Percentiles rank a stretch among this genome's conserved stretches.
Evolutionary conservation across 2,329 filamentous ascomycete species (phyloP).

Genomic region (Claviceps digitariae): DNA sequence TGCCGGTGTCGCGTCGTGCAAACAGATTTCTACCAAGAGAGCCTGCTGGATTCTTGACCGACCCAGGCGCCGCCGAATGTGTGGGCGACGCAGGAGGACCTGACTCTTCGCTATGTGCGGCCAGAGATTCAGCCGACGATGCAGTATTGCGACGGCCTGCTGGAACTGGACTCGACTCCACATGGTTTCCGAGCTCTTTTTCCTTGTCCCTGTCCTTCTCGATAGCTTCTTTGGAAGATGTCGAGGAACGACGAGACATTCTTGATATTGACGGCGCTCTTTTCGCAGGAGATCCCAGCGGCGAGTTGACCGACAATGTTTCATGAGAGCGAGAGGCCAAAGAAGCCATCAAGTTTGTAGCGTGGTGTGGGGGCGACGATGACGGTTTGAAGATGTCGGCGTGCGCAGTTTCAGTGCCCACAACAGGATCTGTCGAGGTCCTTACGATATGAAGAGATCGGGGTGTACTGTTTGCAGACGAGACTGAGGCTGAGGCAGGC

Average conservation of each 20-base stretch:
- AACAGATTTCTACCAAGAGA: slow-evolving; percentile 28
- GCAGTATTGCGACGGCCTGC: slow-evolving; percentile 23
- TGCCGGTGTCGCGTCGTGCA: slow-evolving; percentile 24
- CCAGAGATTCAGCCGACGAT: slow-evolving; percentile 22
- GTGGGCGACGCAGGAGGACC: slow-evolving; percentile 14
- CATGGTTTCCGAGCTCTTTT: slow-evolving; percentile 13
- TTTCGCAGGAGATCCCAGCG: slow-evolving; percentile 19
- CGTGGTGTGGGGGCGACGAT: slow-evolving; percentile 43
- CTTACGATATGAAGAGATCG: slow-evolving; percentile 22
- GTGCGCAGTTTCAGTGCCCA: slow-evolving; percentile 53
- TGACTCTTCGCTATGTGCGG: slow-evolving; percentile 10
- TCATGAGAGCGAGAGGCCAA: slow-evolving; percentile 49
- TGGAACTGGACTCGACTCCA: slow-evolving; percentile 14
- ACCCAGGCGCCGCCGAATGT: slow-evolving; percentile 21
- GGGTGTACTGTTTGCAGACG: slow-evolving; percentile 18
- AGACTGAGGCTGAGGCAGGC: slow-evolving; percentile 16
- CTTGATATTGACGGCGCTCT: slow-evolving; percentile 24
- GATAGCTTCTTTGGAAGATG: slow-evolving; percentile 31
- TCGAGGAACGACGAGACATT: slow-evolving; percentile 34
- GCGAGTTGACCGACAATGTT: slow-evolving; percentile 35
- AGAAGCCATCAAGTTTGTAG: slow-evolving; percentile 52
- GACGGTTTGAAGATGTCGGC: slow-evolving; percentile 49
- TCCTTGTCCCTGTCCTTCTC: slow-evolving; percentile 29
- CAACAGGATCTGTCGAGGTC: slow-evolving; percentile 46
- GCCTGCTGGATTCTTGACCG: slow-evolving; percentile 26